A percentile compares a stretch with the other conserved stretches of the same genome.
phyloP scores from a whole-genome alignment of 2,329 filamentous ascomycete genomes.

The Trichoderma sp. region DNA sequence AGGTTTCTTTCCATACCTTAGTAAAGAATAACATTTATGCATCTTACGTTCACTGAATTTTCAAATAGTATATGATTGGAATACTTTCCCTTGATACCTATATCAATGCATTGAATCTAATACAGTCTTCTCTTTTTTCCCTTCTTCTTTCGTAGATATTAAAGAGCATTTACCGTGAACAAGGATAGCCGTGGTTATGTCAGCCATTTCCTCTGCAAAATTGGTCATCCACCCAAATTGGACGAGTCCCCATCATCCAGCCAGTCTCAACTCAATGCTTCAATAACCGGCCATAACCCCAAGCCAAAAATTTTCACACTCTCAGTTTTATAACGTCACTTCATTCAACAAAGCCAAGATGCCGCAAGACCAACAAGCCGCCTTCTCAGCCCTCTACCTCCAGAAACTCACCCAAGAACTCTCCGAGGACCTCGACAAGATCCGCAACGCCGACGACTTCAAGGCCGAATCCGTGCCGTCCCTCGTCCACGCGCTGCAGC shows the following conservation, averaged over 20 bases:
- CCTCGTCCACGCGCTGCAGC: slow-evolving; percentile 65
- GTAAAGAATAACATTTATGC: too few relatives aligned
- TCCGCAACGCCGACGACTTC: slow-evolving; percentile 69
- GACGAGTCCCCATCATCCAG: neutral
- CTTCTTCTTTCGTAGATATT: neutral
- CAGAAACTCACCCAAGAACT: slow-evolving; percentile 68
- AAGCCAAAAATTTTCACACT: neutral
- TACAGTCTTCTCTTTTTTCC: too few relatives aligned
- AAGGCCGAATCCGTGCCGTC: slow-evolving; percentile 61
- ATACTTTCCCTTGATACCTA: fast-evolving
- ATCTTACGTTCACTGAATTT: too few relatives aligned
- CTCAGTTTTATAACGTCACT: neutral
- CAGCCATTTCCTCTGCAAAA: neutral
- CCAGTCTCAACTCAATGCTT: neutral
- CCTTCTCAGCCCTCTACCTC: slow-evolving; percentile 65
- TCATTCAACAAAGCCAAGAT: too few relatives aligned
- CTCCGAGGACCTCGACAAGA: slow-evolving; percentile 69
- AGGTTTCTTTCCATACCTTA: too few relatives aligned
- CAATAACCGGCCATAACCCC: neutral
- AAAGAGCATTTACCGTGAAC: neutral
- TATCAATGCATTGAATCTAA: too few relatives aligned
- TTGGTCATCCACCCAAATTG: neutral
- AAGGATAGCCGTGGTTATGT: neutral
- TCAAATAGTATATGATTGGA: neutral
- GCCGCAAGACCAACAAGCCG: neutral